Conservation (phyloP, 169 alveolate species). For the Sarcocystis neurona region DNA sequence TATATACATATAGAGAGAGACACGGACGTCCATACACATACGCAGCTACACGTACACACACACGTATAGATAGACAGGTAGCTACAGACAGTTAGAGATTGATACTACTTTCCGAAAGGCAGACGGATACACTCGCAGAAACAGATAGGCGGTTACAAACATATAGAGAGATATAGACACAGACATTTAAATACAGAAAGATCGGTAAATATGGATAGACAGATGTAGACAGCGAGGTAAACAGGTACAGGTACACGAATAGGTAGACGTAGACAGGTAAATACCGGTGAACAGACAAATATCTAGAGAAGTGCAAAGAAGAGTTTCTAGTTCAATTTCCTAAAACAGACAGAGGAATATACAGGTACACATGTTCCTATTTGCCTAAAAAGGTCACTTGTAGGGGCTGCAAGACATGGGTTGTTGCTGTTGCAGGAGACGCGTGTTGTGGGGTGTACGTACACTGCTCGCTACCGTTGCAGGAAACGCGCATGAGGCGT, state of each 20-base stretch:
- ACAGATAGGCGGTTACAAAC: not conserved
- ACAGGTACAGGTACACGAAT: not conserved
- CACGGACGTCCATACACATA: not conserved
- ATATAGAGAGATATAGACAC: not conserved
- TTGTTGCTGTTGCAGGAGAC: too few species aligned
- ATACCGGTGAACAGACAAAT: not conserved
- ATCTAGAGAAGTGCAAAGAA: not conserved
- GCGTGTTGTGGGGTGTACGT: too few species aligned
- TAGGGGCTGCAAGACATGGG: too few species aligned
- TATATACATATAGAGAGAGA: not conserved
- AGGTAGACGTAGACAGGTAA: not conserved
- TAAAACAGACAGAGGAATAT: too few species aligned
- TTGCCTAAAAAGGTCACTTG: too few species aligned
- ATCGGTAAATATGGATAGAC: not conserved
- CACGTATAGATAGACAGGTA: not conserved
- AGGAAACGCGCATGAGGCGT: too few species aligned
- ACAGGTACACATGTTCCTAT: too few species aligned
- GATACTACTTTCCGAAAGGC: too few species aligned
- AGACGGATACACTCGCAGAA: too few species aligned
- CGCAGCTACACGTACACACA: not conserved
- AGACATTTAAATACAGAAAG: not conserved
- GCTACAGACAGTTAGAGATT: not conserved
- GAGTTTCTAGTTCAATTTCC: too few species aligned
- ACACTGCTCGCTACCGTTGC: too few species aligned
- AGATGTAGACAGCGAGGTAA: not conserved